Conservation (phyloP, 2,329 filamentous ascomycete genomes). For the Chaetomiaceae sp. region DNA sequence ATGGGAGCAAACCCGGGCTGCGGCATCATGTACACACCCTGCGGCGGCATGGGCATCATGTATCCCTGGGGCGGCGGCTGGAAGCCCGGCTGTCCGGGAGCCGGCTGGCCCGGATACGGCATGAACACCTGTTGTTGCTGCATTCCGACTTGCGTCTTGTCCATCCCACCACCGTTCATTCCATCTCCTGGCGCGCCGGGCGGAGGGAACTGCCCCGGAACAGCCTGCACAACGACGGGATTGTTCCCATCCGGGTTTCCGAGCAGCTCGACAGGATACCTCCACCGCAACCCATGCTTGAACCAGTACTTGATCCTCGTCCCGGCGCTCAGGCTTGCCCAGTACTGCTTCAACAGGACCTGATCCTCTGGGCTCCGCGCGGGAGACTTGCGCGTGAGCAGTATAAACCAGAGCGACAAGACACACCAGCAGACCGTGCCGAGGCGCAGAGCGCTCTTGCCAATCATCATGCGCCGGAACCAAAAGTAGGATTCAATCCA, state of each 20-base stretch:
- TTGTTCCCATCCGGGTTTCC: slow-evolving; percentile 14
- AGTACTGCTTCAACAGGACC: slow-evolving; percentile 17
- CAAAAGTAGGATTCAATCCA: slow-evolving; percentile 33
- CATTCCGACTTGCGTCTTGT: neutral
- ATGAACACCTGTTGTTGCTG: slow-evolving; percentile 1
- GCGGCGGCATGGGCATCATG: neutral
- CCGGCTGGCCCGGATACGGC: neutral
- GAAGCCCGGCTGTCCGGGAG: neutral
- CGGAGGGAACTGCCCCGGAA: neutral
- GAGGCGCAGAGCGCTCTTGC: slow-evolving; percentile 29
- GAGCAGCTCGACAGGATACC: slow-evolving; percentile 26
- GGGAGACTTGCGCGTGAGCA: slow-evolving; percentile 29
- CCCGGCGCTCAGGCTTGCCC: slow-evolving; percentile 16
- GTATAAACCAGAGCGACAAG: slow-evolving; percentile 22
- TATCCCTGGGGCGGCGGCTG: neutral
- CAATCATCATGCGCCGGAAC: slow-evolving; percentile 33
- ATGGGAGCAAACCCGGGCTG: neutral
- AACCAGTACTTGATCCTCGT: slow-evolving; percentile 24
- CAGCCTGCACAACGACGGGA: neutral
- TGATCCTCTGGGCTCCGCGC: slow-evolving; percentile 23
- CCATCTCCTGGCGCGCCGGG: neutral
- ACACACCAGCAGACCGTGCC: slow-evolving; percentile 32
- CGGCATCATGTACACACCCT: neutral
- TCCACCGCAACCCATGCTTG: slow-evolving; percentile 24
- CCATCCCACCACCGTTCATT: neutral